These are phyloP conservation scores for Lentithecium fluviatile DNA, from an alignment of 495 filamentous ascomycete genomes.

Conservation along the genomic window DNA sequence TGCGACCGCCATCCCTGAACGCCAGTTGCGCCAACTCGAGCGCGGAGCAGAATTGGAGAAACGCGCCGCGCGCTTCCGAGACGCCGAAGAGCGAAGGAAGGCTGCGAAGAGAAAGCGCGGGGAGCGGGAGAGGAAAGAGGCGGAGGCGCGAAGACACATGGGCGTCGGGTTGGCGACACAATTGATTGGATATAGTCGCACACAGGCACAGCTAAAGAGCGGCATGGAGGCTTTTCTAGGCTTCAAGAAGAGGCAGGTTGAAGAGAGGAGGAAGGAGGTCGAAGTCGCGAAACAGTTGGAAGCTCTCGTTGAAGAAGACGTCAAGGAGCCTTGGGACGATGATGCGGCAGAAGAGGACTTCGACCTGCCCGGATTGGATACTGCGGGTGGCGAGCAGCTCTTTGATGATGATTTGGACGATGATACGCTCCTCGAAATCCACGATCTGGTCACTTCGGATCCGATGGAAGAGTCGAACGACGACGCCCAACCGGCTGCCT, in stretches of 20 bases:
- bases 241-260: slow-evolving; percentile 7
- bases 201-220: slow-evolving; percentile 31
- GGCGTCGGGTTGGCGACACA: slow-evolving; percentile 38
- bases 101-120: slow-evolving; percentile 17
- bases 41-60: slow-evolving; percentile 26
- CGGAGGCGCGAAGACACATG: slow-evolving; percentile 19
- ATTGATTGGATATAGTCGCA: slow-evolving; percentile 34
- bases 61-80: slow-evolving; percentile 30
- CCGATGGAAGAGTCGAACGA: slow-evolving; percentile 9
- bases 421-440: slow-evolving; percentile 18
- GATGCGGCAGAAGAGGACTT: slow-evolving; percentile 15
- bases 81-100: slow-evolving; percentile 25
- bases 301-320: slow-evolving; percentile 8
- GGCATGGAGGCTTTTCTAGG: slow-evolving; percentile 37
- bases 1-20: slow-evolving; percentile 19
- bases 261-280: neutral
- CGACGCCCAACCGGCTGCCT: neutral
- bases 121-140: slow-evolving; percentile 32
- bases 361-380: slow-evolving; percentile 2
- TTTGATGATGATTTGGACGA: slow-evolving; percentile 27
- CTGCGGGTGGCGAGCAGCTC: neutral
- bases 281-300: slow-evolving; percentile 11
- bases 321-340: slow-evolving; percentile 34
- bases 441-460: slow-evolving; percentile 21
- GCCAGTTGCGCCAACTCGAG: slow-evolving; percentile 21